A percentile compares a stretch with the other conserved stretches of the same genome.
Evolutionary conservation across 2,329 filamentous ascomycete genomes (phyloP).

Genomic region (Penicillium italicum): DNA sequence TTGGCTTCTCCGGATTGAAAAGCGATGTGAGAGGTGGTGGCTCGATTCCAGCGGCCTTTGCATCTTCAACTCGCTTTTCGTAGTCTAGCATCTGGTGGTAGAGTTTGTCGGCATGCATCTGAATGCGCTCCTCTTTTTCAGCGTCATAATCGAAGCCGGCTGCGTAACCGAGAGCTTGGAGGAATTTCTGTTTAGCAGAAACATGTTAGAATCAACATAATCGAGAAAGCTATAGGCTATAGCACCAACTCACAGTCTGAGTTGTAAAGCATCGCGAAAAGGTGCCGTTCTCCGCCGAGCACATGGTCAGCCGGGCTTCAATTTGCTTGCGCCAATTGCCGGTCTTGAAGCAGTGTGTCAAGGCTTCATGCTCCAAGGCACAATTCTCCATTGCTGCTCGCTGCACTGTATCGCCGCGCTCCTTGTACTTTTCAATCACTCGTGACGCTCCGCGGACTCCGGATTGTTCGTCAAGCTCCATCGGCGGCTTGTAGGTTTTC

Average conservation of each 20-base stretch:
- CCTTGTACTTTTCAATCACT: conserved; percentile 79
- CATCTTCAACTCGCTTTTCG: conserved; percentile 67
- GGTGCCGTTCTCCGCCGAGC: conserved; percentile 67
- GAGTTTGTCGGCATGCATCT: conserved; percentile 90
- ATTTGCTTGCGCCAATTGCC: conserved; percentile 63
- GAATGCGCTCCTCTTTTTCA: conserved; percentile 78
- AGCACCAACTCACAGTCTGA: conserved; percentile 63
- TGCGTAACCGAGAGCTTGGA: conserved; percentile 87
- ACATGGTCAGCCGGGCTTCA: conserved; percentile 64
- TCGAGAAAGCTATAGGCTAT: background rate
- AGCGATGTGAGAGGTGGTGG: conserved; percentile 45
- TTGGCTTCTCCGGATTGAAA: conserved; percentile 38
- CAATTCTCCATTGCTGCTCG: conserved; percentile 89
- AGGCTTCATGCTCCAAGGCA: conserved; percentile 76
- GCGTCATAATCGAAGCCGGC: conserved; percentile 61
- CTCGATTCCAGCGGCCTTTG: conserved; percentile 43
- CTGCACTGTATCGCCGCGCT: conserved; percentile 72
- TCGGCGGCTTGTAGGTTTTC: conserved; percentile 79
- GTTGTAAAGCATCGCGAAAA: conserved; percentile 87
- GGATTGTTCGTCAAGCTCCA: conserved; percentile 61
- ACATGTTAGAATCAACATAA: background rate
- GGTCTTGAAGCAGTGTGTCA: conserved; percentile 75
- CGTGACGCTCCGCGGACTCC: conserved; percentile 77
- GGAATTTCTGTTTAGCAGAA: conserved; percentile 61
- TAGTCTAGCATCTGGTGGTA: conserved; percentile 84